Percentiles rank a stretch among this genome's conserved stretches.
phyloP scores from a whole-genome alignment of 495 filamentous ascomycete genomes.

The Aspergillus coremiiformis region DNA sequence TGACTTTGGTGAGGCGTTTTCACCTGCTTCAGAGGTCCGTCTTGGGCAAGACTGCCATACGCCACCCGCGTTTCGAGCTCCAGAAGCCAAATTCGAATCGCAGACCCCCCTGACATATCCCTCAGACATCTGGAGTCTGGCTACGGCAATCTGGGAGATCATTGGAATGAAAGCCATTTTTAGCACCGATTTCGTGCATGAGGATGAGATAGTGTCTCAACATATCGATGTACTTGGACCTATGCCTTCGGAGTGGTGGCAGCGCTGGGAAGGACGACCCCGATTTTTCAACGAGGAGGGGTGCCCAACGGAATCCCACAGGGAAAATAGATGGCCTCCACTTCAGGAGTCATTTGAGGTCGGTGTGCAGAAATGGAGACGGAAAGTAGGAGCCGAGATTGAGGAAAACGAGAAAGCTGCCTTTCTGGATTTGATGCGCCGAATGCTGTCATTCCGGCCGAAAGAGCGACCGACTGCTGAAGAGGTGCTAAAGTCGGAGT shows the following conservation, averaged over 20 bases:
- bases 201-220: constrained; percentile 22
- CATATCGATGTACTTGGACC: constrained; percentile 27
- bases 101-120: constrained; percentile 21
- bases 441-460: constrained; percentile 15
- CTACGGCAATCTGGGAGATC: constrained; percentile 31
- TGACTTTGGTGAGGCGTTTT: constrained; percentile 33
- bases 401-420: constrained; percentile 9
- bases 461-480: constrained; percentile 15
- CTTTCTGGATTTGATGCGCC: no score
- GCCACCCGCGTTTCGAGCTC: constrained; percentile 20
- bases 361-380: constrained; percentile 23
- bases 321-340: constrained; percentile 16
- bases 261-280: constrained; percentile 19
- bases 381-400: constrained; percentile 11
- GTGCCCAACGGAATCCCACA: constrained; percentile 12
- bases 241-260: constrained; percentile 28
- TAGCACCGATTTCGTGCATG: constrained; percentile 18
- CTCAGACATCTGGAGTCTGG: constrained; percentile 33
- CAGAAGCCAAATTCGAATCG: constrained; percentile 29
- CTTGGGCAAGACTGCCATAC: constrained; percentile 27
- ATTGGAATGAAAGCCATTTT: constrained; percentile 30
- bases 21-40: constrained; percentile 14
- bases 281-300: constrained; percentile 23
- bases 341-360: constrained; percentile 25
- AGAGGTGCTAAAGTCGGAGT: constrained; percentile 17